phyloP scores from a whole-genome alignment of 2,329 filamentous ascomycete genomes.

The Penicillium sclerotiorum region DNA sequence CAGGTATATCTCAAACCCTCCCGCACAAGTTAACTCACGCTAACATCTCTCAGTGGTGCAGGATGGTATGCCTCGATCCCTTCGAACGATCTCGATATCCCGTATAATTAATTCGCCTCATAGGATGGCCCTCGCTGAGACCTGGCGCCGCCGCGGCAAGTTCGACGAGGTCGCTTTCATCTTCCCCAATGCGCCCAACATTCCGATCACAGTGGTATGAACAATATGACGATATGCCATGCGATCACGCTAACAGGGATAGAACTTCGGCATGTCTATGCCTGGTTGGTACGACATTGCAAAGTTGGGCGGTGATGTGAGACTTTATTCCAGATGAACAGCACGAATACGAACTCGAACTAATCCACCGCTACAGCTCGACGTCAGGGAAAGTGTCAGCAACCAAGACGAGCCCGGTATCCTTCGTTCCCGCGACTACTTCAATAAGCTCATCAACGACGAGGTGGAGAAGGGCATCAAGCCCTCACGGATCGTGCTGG shows the following conservation, averaged over 20 bases:
- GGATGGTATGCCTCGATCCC: constrained; percentile 43
- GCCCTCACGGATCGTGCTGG: constrained; percentile 79
- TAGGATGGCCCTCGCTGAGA: constrained; percentile 76
- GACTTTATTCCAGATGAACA: too few species aligned
- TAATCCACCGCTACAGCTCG: too few species aligned
- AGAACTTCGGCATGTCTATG: constrained; percentile 79
- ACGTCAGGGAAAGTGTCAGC: constrained; percentile 44
- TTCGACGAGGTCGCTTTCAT: constrained; percentile 93
- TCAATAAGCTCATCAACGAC: constrained; percentile 76
- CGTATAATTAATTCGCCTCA: neutral
- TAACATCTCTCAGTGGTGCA: constrained; percentile 43
- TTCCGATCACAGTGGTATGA: constrained; percentile 80
- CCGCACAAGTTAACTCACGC: neutral
- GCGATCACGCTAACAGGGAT: neutral
- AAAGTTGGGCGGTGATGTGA: constrained; percentile 47
- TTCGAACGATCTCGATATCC: neutral
- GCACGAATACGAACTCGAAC: too few species aligned
- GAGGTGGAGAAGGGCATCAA: constrained; percentile 82
- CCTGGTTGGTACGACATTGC: constrained; percentile 64
- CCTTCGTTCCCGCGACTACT: constrained; percentile 69
- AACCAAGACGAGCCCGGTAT: constrained; percentile 68
- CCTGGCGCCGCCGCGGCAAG: constrained; percentile 77
- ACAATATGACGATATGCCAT: too few species aligned
- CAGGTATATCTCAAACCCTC: constrained; percentile 57
- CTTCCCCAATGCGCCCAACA: constrained; percentile 84